phyloP scores from a whole-genome alignment of 345 rosid genomes.

The Eucalyptus curtisii region DNA sequence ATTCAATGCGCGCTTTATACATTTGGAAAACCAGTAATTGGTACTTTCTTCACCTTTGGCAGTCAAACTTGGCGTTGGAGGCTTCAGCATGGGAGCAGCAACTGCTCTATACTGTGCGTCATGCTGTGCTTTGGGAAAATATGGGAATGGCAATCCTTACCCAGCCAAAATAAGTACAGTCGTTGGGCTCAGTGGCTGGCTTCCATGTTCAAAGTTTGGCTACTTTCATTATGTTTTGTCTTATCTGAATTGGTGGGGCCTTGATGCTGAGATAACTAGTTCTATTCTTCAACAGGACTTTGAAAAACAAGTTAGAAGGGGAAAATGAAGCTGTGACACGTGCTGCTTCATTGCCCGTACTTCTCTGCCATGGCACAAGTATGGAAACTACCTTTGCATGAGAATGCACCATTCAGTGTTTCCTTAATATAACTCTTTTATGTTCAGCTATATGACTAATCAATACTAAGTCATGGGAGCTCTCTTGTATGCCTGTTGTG shows the following conservation, averaged over 20 bases:
- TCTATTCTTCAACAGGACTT: constrained; percentile 30
- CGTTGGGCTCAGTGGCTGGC: constrained; percentile 98
- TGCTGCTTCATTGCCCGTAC: constrained; percentile 69
- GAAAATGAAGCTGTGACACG: constrained; percentile 43
- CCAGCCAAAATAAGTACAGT: constrained; percentile 65
- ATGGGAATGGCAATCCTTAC: constrained; percentile 59
- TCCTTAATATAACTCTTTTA: neutral
- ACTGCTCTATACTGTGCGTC: constrained; percentile 77
- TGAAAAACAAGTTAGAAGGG: constrained; percentile 42
- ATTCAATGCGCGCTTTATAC: neutral
- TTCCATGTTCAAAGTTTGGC: constrained; percentile 82
- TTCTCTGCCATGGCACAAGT: constrained; percentile 90
- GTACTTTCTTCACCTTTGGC: constrained; percentile 3
- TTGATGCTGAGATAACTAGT: neutral
- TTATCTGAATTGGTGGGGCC: neutral
- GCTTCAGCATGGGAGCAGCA: constrained; percentile 99
- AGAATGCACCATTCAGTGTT: neutral
- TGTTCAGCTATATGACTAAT: neutral
- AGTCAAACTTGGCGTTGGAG: constrained; percentile 96
- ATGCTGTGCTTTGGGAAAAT: constrained; percentile 61
- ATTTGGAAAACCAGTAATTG: neutral
- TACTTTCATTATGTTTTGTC: constrained; percentile 1
- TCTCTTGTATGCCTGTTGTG: neutral
- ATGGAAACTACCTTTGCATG: neutral
- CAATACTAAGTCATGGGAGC: neutral